phyloP scores from a whole-genome alignment of 305 asterid genomes.

The Fraxinus nigra region DNA sequence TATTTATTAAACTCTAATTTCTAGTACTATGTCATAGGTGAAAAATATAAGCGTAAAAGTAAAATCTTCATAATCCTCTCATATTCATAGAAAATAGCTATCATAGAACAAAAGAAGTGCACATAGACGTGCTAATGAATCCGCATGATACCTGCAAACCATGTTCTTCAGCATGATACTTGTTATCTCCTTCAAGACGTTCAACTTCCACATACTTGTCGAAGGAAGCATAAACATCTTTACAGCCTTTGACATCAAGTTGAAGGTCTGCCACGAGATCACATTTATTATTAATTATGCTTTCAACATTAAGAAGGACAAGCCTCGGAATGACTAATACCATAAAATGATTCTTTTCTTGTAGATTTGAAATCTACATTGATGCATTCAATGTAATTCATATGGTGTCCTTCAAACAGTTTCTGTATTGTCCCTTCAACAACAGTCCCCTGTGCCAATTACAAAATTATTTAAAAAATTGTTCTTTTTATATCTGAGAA shows the following conservation, averaged over 20 bases:
- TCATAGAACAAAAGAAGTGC: background rate
- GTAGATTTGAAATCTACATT: conserved; percentile 90
- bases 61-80: background rate
- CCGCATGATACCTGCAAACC: conserved; percentile 71
- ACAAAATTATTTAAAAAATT: conserved; percentile 4
- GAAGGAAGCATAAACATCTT: conserved; percentile 90
- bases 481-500: conserved; percentile 2
- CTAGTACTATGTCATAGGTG: background rate
- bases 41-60: background rate
- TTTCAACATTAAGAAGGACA: conserved; percentile 6
- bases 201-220: conserved; percentile 97
- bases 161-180: conserved; percentile 83
- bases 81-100: background rate
- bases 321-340: conserved; percentile 35
- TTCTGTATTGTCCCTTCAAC: conserved; percentile 89
- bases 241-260: conserved; percentile 94
- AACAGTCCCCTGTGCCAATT: conserved; percentile 73
- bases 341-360: conserved; percentile 92
- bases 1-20: background rate
- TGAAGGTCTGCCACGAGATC: conserved; percentile 71
- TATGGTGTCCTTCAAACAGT: conserved; percentile 92
- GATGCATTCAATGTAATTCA: conserved; percentile 92
- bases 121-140: background rate
- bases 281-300: conserved; percentile 10
- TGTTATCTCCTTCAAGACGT: conserved; percentile 90